Base-by-base conservation (phyloP, 768 basidiomycete genomes). In the Tephrocybe rancida region DNA sequence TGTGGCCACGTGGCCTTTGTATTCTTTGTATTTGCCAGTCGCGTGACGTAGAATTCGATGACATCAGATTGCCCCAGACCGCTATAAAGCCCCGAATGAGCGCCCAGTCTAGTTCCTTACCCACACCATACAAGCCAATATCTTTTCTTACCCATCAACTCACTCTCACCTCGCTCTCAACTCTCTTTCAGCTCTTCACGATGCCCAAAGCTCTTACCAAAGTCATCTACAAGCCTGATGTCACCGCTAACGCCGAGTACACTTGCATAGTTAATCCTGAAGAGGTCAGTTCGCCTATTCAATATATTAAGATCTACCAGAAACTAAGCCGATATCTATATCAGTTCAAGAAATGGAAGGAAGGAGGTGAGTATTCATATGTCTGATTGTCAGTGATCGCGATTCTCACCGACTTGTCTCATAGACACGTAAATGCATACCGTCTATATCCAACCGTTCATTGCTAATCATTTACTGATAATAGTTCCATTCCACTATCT, bases 181-280 rank as follows among this genome's bases (percentile, higher is more conserved):
- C n/a, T 16, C 30, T 7, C 35, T 9, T 37, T 29, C 56, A n/a
- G 56, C 13, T 48, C 46, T 59, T 26, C 50, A 70, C 45, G 55
- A 81, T 80, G 79, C 50, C 73, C 29, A 80, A 82, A 59, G 58
- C 69, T 37, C 62, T 88, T 55, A 81, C 82, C 50, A 86, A 88
- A 74, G 80, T 93, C 64, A 73, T 92, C 60, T 94, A 90, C 79
- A 90, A 90, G 72, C 87, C 90, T 27, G 84, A 86, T 63, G 66
- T 81, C 49, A 82, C 86, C 60, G 82, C 84, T 7, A 86, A 84
- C 19, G 84, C 90, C 49, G 88, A 91, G 71, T 94, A 71, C 73
- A 81, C 79, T 52, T 70, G 87, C 66, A 77, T 92, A 58, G 84
- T 92, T 38, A 80, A 90, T 65, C 75, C 76, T 3, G 73, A 65